Conservation (phyloP, 164 flowering plant genomes). For the Magnolia officinalis region DNA sequence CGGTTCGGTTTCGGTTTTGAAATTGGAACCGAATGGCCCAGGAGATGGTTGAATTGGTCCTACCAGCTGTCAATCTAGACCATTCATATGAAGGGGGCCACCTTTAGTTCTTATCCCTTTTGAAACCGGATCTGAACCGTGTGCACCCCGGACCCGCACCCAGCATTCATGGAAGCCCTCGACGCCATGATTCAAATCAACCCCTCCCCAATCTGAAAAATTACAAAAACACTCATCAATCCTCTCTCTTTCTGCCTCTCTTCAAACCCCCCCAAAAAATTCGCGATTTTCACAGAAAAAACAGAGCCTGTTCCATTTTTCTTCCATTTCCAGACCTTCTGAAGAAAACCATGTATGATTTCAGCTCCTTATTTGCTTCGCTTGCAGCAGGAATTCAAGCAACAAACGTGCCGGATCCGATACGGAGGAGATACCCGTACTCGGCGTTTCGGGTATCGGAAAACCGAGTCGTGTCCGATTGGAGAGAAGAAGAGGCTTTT, state of each 20-base stretch:
- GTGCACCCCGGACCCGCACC: too few species aligned
- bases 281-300: conserved; percentile 1
- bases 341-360: not conserved
- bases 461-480: not conserved
- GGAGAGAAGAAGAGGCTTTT: conserved; percentile 16
- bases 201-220: too few species aligned
- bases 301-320: not conserved
- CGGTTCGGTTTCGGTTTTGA: too few species aligned
- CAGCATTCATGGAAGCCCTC: conserved; percentile 51
- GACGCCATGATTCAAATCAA: conserved; percentile 34
- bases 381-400: too few species aligned
- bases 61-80: too few species aligned
- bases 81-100: too few species aligned
- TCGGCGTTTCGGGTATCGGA: conserved; percentile 5
- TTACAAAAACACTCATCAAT: too few species aligned
- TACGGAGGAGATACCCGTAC: not conserved
- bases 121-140: too few species aligned
- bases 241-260: too few species aligned
- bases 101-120: too few species aligned
- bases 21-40: too few species aligned
- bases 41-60: too few species aligned
- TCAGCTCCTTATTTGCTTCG: not conserved
- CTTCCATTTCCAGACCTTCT: conserved; percentile 1
- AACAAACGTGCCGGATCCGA: not conserved
- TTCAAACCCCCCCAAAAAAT: not conserved